Conservation (phyloP, 495 filamentous ascomycete species). For the Xylaria longipes region DNA sequence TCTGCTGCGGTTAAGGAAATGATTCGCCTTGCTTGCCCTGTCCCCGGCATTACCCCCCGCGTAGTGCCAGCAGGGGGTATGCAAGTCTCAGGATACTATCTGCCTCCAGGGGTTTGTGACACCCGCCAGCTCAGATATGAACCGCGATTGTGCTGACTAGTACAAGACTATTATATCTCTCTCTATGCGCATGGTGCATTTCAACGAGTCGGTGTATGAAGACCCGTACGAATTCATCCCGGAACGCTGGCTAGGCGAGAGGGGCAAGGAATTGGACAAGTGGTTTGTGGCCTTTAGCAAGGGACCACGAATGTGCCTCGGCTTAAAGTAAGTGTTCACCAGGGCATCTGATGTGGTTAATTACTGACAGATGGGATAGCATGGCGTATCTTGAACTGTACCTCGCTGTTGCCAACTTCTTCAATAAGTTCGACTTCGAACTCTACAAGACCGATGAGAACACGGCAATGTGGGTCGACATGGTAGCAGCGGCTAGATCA, state of each 20-base stretch:
- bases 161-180: conserved; percentile 11
- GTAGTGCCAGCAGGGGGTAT: not conserved
- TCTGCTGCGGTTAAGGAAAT: conserved; percentile 7
- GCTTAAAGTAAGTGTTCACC: conserved; percentile 8
- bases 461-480: conserved; percentile 14
- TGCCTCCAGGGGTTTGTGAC: not conserved
- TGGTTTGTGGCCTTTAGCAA: conserved; percentile 21
- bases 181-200: conserved; percentile 12
- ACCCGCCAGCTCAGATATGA: not conserved
- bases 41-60: conserved; percentile 16
- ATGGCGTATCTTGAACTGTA: conserved; percentile 15
- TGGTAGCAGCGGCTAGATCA: conserved; percentile 11
- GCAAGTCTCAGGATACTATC: conserved; percentile 1
- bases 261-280: conserved; percentile 11
- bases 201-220: conserved; percentile 1
- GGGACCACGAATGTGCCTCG: conserved; percentile 9
- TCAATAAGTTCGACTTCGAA: conserved; percentile 12
- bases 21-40: conserved; percentile 6
- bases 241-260: conserved; percentile 18
- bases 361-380: not conserved
- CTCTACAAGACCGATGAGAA: conserved; percentile 11
- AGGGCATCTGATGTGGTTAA: not conserved
- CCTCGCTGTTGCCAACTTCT: conserved; percentile 20
- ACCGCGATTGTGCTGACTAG: not conserved
- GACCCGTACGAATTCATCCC: conserved; percentile 10